phyloP scores from a whole-genome alignment of 2,329 filamentous ascomycete genomes.

The Epichloe sibirici region DNA sequence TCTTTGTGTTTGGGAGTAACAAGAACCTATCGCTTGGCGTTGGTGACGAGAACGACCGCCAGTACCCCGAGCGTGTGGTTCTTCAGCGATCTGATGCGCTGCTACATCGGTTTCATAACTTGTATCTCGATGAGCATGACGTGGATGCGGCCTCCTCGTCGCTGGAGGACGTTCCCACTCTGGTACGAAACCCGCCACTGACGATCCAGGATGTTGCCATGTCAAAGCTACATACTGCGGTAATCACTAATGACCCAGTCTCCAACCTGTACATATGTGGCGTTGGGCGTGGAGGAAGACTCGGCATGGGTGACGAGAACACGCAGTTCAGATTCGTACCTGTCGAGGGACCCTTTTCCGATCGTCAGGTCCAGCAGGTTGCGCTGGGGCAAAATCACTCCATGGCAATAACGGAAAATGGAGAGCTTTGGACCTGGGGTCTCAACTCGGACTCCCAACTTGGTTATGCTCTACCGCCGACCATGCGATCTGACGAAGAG shows the following conservation, averaged over 20 bases:
- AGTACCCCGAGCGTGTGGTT: slow-evolving; percentile 76
- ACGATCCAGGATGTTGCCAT: slow-evolving; percentile 71
- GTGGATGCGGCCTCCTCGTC: slow-evolving; percentile 16
- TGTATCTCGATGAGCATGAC: slow-evolving; percentile 43
- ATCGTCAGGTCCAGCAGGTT: slow-evolving; percentile 63
- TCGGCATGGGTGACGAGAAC: slow-evolving; percentile 81
- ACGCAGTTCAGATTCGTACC: slow-evolving; percentile 80
- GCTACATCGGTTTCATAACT: slow-evolving; percentile 58
- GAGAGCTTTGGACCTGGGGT: slow-evolving; percentile 93
- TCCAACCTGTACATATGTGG: slow-evolving; percentile 90
- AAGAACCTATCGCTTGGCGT: slow-evolving; percentile 88
- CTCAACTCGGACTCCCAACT: slow-evolving; percentile 77
- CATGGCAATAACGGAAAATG: slow-evolving; percentile 69
- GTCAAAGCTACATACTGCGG: slow-evolving; percentile 83
- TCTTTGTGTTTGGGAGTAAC: slow-evolving; percentile 93
- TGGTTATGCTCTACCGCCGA: slow-evolving; percentile 64
- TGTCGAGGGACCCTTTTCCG: slow-evolving; percentile 62
- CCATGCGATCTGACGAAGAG: slow-evolving; percentile 61
- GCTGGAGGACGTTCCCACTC: slow-evolving; percentile 50
- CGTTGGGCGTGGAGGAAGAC: slow-evolving; percentile 76
- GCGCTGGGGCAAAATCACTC: slow-evolving; percentile 88
- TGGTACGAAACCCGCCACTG: slow-evolving; percentile 61
- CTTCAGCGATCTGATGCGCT: slow-evolving; percentile 69
- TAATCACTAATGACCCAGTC: slow-evolving; percentile 75
- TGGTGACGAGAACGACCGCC: slow-evolving; percentile 89